Percentiles rank a stretch among this genome's conserved stretches.
Evolutionary conservation across 2,329 filamentous ascomycete species (phyloP).

Genomic region (Cladosporium velox): DNA sequence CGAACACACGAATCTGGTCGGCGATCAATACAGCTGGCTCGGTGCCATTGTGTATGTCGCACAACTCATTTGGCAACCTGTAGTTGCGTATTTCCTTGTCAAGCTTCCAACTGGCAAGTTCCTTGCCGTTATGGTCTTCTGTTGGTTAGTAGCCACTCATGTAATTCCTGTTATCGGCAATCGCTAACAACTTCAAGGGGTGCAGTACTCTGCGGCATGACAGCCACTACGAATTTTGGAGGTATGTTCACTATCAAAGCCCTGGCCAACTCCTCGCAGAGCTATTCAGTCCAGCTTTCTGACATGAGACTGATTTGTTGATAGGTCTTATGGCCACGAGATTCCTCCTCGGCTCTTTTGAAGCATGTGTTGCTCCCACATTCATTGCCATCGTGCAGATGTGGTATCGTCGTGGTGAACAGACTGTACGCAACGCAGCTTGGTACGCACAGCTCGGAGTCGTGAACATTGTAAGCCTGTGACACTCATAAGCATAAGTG

Average conservation of each 20-base stretch:
- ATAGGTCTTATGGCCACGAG: slow-evolving; percentile 51
- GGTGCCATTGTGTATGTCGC: slow-evolving; percentile 57
- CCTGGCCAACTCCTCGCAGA: not conserved
- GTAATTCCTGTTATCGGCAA: not conserved
- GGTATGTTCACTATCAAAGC: slow-evolving; percentile 21
- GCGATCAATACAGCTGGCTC: slow-evolving; percentile 57
- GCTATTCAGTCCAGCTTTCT: not conserved
- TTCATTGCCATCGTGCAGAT: slow-evolving; percentile 34
- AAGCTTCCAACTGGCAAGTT: slow-evolving; percentile 64
- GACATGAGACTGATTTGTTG: not conserved
- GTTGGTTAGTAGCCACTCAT: slow-evolving; percentile 40
- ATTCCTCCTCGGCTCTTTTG: slow-evolving; percentile 61
- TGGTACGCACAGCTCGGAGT: slow-evolving; percentile 37
- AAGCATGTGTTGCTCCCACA: slow-evolving; percentile 42
- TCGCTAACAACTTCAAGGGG: slow-evolving; percentile 32
- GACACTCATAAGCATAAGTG: not conserved
- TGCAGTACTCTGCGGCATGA: slow-evolving; percentile 54
- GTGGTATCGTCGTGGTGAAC: slow-evolving; percentile 34
- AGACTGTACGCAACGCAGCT: slow-evolving; percentile 34
- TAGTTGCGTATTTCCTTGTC: slow-evolving; percentile 57
- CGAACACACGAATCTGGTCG: slow-evolving; percentile 58
- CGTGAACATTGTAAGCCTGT: slow-evolving; percentile 31
- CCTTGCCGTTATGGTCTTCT: slow-evolving; percentile 53
- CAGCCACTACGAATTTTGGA: slow-evolving; percentile 53
- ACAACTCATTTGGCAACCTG: slow-evolving; percentile 56